Conservation (phyloP, 345 rosid species). For the Eucalyptus caleyi region DNA sequence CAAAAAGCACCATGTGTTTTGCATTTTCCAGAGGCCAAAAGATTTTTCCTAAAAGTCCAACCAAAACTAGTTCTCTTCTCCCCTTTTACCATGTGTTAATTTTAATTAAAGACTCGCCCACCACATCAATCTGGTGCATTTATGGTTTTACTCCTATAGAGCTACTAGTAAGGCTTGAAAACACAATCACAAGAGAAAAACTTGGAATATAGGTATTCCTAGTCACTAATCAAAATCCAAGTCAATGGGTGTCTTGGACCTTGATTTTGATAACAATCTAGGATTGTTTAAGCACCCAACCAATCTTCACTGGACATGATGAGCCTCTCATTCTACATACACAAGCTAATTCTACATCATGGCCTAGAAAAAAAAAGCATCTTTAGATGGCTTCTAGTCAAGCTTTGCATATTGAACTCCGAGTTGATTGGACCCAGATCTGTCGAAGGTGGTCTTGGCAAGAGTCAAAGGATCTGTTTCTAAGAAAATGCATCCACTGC, state of each 20-base stretch:
- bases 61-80: neutral
- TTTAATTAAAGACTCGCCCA: neutral
- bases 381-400: neutral
- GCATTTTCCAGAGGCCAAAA: accelerated
- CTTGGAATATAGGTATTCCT: neutral
- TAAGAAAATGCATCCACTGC: neutral
- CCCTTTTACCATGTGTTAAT: no score
- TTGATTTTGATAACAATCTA: neutral
- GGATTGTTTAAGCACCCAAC: neutral
- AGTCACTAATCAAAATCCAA: neutral
- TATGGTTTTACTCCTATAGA: neutral
- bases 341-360: neutral
- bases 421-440: neutral
- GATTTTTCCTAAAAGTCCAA: no score
- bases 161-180: neutral
- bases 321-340: neutral
- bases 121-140: neutral
- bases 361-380: neutral
- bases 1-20: no score
- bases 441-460: neutral
- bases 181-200: neutral
- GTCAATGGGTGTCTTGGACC: neutral
- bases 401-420: neutral
- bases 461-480: neutral
- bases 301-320: neutral